Conservation (phyloP, 306 rosid species). For the Potentilla sterilis region DNA sequence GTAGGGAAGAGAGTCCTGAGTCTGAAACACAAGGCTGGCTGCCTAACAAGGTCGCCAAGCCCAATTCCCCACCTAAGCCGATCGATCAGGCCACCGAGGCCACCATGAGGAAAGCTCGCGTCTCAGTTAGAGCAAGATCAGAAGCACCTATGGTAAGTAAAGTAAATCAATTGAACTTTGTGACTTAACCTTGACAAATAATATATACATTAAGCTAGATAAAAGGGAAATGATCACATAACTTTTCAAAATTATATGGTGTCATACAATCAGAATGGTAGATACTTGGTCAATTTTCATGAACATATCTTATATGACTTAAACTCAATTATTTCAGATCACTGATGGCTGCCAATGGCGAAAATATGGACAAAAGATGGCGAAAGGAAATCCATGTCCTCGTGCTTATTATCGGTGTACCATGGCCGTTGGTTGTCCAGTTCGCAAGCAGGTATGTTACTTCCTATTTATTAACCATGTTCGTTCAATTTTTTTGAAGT, state of each 20-base stretch:
- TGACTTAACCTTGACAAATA: not conserved
- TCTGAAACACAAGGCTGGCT: constrained; percentile 70
- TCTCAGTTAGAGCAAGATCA: constrained; percentile 92
- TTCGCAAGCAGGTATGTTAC: constrained; percentile 85
- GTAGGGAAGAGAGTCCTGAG: constrained; percentile 72
- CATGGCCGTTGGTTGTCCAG: constrained; percentile 96
- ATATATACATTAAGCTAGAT: not conserved
- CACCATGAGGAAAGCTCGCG: constrained; percentile 97
- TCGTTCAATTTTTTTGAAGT: not conserved
- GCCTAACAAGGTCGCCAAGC: constrained; percentile 55
- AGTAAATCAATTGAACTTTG: not conserved
- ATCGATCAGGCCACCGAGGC: constrained; percentile 70
- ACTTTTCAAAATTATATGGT: not conserved
- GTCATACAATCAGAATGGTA: not conserved
- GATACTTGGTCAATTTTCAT: not conserved
- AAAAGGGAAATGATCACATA: not conserved
- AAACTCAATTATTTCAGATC: constrained; percentile 42
- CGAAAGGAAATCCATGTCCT: constrained; percentile 96
- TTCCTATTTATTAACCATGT: not conserved
- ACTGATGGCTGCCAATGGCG: constrained; percentile 99
- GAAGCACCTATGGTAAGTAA: constrained; percentile 83
- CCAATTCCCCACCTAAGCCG: constrained; percentile 28
- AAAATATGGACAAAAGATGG: constrained; percentile 96
- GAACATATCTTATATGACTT: not conserved
- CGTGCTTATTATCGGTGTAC: constrained; percentile 94